Evolutionary conservation across 176 grass and related monocot genomes (phyloP).

Genomic region (Hordeum vulgare): MorexV3_pseudomolecules_assembly NC_058519.1:519906945-519907444

Average conservation of each 20-base stretch:
- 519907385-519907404: constrained; percentile 76
- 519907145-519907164: constrained; percentile 75
- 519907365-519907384: constrained; percentile 58
- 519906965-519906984: constrained; percentile 81
- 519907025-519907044: constrained; percentile 68
- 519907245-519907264: constrained; percentile 95
- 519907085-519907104: constrained; percentile 84
- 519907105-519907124: constrained; percentile 71
- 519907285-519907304: constrained; percentile 78
- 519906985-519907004: constrained; percentile 95
- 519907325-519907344: constrained; percentile 77
- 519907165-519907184: constrained; percentile 61
- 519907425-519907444: constrained; percentile 52
- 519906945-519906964: constrained; percentile 76
- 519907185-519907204: constrained; percentile 56
- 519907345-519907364: constrained; percentile 80
- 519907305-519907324: constrained; percentile 75
- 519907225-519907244: constrained; percentile 51
- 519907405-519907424: constrained; percentile 74
- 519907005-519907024: constrained; percentile 72
- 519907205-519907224: constrained; percentile 79
- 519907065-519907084: constrained; percentile 59
- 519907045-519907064: constrained; percentile 65
- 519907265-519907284: constrained; percentile 87
- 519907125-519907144: constrained; percentile 45